phyloP scores from a whole-genome alignment of 2,329 filamentous ascomycete species.

The Exophiala xenobiotica region DNA sequence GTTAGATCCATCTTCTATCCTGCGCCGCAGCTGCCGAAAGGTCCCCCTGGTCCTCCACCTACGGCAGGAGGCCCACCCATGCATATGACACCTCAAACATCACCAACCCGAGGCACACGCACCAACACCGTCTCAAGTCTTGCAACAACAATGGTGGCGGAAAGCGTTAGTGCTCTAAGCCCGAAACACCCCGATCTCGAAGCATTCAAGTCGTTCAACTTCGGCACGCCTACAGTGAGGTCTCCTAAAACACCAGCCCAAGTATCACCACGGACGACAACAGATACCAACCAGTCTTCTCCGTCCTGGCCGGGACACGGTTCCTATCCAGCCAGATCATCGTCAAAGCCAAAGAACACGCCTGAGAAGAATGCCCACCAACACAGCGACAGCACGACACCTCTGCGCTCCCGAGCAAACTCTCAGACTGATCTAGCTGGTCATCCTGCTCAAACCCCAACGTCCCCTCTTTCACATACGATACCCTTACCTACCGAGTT shows the following conservation, averaged over 20 bases:
- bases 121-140: slow-evolving; percentile 13
- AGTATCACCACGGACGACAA: not conserved
- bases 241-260: not conserved
- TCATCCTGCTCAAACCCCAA: slow-evolving; percentile 2
- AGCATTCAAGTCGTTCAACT: slow-evolving; percentile 16
- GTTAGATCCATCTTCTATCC: slow-evolving; percentile 20
- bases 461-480: not conserved
- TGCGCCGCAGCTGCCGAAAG: slow-evolving; percentile 5
- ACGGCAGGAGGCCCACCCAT: not conserved
- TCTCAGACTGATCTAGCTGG: slow-evolving; percentile 10
- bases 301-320: not conserved
- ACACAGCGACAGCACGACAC: slow-evolving; percentile 1
- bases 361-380: not conserved
- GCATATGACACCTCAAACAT: slow-evolving; percentile 6
- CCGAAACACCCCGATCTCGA: slow-evolving; percentile 11
- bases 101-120: slow-evolving; percentile 1
- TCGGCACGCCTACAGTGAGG: slow-evolving; percentile 9
- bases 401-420: slow-evolving; percentile 8
- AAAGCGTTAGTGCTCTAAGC: slow-evolving; percentile 4
- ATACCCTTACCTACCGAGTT: slow-evolving; percentile 2
- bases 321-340: not conserved
- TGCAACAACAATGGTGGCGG: slow-evolving; percentile 20
- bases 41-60: slow-evolving; percentile 10
- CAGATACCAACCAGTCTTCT: not conserved
- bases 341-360: slow-evolving; percentile 1